phyloP scores from a whole-genome alignment of 2,329 filamentous ascomycete species.

The Fusarium sp. region DNA sequence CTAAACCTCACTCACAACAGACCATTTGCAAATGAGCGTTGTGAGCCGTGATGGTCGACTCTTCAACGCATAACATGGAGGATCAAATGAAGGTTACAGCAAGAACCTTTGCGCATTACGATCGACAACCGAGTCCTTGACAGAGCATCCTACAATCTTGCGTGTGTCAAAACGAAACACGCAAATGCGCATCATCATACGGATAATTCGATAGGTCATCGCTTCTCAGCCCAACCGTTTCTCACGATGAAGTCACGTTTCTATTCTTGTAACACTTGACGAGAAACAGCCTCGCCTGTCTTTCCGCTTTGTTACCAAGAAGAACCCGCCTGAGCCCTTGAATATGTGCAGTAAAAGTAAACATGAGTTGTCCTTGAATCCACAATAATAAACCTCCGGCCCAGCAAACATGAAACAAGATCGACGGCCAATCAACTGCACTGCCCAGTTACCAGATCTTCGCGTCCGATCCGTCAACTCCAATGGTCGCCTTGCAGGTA shows the following conservation, averaged over 20 bases:
- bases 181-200: conserved; percentile 12
- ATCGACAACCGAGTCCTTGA: conserved; percentile 24
- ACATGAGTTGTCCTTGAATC: conserved; percentile 10
- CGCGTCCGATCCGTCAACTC: conserved; percentile 27
- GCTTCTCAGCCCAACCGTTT: conserved; percentile 14
- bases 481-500: conserved; percentile 25
- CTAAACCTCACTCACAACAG: not conserved
- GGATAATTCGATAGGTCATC: conserved; percentile 1
- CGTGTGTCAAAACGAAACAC: conserved; percentile 4
- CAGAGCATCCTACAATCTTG: conserved; percentile 6
- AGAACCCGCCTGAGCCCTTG: not conserved
- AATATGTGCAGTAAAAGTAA: not conserved
- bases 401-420: conserved; percentile 36
- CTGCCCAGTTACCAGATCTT: conserved; percentile 14
- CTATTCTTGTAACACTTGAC: conserved; percentile 26
- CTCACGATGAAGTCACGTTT: conserved; percentile 6
- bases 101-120: conserved; percentile 28
- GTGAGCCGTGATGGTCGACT: not conserved
- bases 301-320: conserved; percentile 10
- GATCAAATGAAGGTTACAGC: not conserved
- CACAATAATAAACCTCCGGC: conserved; percentile 20
- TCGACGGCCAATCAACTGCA: conserved; percentile 33
- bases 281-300: conserved; percentile 14
- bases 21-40: not conserved
- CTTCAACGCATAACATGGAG: not conserved